Evolutionary conservation across 768 basidiomycete genomes (phyloP), one percentile per base, ranked within the genome.

Genomic region (Piloderma croceum): DNA sequence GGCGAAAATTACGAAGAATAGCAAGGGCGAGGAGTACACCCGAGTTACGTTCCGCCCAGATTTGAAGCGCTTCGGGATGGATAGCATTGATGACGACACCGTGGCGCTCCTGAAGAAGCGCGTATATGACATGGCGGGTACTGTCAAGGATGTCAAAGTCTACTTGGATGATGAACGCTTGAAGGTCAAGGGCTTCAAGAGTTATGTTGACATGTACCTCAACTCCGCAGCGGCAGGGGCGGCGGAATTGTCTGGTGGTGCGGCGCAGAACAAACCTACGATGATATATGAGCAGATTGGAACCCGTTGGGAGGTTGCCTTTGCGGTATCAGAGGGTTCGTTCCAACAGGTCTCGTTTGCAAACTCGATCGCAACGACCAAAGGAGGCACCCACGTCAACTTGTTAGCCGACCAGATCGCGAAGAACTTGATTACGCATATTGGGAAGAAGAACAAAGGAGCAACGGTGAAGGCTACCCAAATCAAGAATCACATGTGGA

Each of bases 401-500:
- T 68, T 76, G 47, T 75, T 98, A 44, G 74, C 91, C 0, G 90
- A 93, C 62, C 90, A 93, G 60, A 74, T 99, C 38, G 80, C 91
- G 17, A 92, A 93, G 63, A 79, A 75, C 46, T 67, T 98, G 24
- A 73, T 92, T 46, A 67, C 83, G 11, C 74, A 76, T 6, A 91
- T 98, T 49, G 69, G 80, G 57, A 97, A 97, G 80, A 98, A 94
- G 79, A 96, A 99, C 70, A 97, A 96, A 67, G 90, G 73, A 3
- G 90, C 92, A n/a, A 76, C 85, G 1, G 85, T 98, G 54, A 98
- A 97, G 61, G 75, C 89, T 12, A 77, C 81, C 39, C 91, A 96
- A 65, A 83, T 98, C 67, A 94, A 90, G 71, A 92, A 85, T 54
- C 93, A 99, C 58, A 91, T 99, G 81, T 93, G 90, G 90, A 75